Conservation (phyloP, 225 moss, liverwort and hornwort genomes). For the Physcomitrium patens region DNA sequence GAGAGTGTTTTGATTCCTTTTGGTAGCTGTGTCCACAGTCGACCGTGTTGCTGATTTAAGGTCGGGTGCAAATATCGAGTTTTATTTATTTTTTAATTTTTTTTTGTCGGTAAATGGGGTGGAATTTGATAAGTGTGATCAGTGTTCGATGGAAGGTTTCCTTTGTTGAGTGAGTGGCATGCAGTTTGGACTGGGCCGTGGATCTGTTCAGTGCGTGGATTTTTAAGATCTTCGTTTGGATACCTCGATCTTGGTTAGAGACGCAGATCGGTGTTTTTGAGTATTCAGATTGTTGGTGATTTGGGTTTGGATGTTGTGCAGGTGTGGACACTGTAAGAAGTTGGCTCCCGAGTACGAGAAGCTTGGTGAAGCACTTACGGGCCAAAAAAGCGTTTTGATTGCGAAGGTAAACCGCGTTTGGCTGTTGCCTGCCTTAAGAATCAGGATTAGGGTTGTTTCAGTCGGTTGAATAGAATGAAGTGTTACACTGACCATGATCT, state of each 20-base stretch:
- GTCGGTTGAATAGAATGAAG: too few species aligned
- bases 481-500: too few species aligned
- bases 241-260: background rate
- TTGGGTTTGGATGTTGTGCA: constrained; percentile 27
- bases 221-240: too few species aligned
- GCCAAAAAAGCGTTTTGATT: constrained; percentile 80
- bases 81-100: too few species aligned
- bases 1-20: background rate
- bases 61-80: background rate
- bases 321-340: constrained; percentile 99
- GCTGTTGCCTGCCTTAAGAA: background rate
- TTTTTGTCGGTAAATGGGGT: constrained; percentile 29
- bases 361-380: constrained; percentile 79
- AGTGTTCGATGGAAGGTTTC: background rate
- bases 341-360: constrained; percentile 98
- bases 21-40: background rate
- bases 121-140: background rate
- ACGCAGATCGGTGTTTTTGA: background rate
- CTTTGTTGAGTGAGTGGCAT: background rate
- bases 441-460: background rate
- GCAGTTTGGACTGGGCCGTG: background rate
- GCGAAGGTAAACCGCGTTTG: constrained; percentile 65
- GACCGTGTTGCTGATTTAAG: background rate
- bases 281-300: constrained; percentile 4
- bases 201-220: too few species aligned